These are phyloP conservation scores for Hebeloma cylindrosporum DNA, from an alignment of 768 basidiomycete genomes.

Conservation along the genomic window DNA sequence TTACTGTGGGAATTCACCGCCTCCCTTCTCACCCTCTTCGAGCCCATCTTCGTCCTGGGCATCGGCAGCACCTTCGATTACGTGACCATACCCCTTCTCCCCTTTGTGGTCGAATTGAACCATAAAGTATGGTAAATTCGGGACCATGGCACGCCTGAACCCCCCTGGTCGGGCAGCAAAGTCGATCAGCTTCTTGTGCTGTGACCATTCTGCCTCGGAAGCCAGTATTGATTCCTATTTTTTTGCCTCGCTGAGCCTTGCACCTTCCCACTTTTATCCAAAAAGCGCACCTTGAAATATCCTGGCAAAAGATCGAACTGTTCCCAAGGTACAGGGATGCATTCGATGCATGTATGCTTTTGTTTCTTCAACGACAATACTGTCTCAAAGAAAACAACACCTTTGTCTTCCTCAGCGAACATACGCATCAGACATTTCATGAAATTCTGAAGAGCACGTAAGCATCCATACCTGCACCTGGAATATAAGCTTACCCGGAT, in stretches of 20 bases:
- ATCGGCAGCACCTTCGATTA: slow-evolving; percentile 88
- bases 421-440: slow-evolving; percentile 96
- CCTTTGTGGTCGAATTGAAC: slow-evolving; percentile 98
- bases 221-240: slow-evolving; percentile 86
- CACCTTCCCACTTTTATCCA: background rate
- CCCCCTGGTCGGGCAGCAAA: slow-evolving; percentile 89
- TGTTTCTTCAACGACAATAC: slow-evolving; percentile 85
- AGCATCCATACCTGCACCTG: background rate
- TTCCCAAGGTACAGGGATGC: slow-evolving; percentile 88
- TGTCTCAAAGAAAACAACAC: slow-evolving; percentile 95
- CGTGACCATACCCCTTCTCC: slow-evolving; percentile 96
- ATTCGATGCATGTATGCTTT: slow-evolving; percentile 91
- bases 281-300: slow-evolving; percentile 75
- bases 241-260: too few species aligned
- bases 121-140: slow-evolving; percentile 98
- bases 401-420: slow-evolving; percentile 91
- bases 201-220: slow-evolving; percentile 97
- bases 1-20: slow-evolving; percentile 87
- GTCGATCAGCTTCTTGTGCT: slow-evolving; percentile 96
- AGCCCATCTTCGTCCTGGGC: slow-evolving; percentile 62
- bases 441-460: slow-evolving; percentile 48
- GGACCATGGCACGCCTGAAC: slow-evolving; percentile 92
- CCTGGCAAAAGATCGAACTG: slow-evolving; percentile 85
- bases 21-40: slow-evolving; percentile 87
- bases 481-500: slow-evolving; percentile 63